Conservation (phyloP, 495 filamentous ascomycete species). For the Penicillium steckii region DNA sequence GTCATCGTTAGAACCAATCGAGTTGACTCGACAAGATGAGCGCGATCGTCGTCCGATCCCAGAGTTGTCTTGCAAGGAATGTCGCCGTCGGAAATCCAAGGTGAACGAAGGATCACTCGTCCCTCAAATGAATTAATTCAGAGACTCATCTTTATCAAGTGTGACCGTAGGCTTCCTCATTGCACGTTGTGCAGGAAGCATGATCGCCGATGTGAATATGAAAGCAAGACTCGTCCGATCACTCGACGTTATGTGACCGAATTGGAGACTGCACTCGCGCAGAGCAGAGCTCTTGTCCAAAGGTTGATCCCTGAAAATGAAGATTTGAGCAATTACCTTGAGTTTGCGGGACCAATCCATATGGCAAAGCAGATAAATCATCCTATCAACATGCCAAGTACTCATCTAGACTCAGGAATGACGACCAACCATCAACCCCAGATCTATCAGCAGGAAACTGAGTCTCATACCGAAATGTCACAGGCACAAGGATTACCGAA, state of each 20-base stretch:
- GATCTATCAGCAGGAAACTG: neutral
- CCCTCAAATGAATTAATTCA: neutral
- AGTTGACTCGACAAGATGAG: neutral
- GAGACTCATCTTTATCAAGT: slow-evolving; percentile 1
- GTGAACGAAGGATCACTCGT: neutral
- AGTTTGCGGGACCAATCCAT: neutral
- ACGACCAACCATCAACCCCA: neutral
- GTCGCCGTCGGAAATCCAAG: slow-evolving; percentile 16
- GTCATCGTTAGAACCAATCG: neutral
- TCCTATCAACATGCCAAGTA: neutral
- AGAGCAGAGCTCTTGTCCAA: slow-evolving; percentile 9
- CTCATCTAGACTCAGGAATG: neutral
- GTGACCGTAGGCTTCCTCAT: slow-evolving; percentile 12
- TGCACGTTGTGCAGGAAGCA: slow-evolving; percentile 13
- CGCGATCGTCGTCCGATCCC: neutral
- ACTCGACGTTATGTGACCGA: slow-evolving; percentile 13
- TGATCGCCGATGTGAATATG: slow-evolving; percentile 14
- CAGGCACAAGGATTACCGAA: too few relatives aligned
- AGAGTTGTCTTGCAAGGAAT: slow-evolving; percentile 17
- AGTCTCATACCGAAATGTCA: neutral
- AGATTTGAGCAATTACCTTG: neutral
- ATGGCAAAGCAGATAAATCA: neutral
- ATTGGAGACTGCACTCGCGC: slow-evolving; percentile 16
- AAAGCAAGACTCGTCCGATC: slow-evolving; percentile 8
- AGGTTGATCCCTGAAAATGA: neutral